Conservation (phyloP, 345 rosid genomes). For the Mercurialis annua region DNA sequence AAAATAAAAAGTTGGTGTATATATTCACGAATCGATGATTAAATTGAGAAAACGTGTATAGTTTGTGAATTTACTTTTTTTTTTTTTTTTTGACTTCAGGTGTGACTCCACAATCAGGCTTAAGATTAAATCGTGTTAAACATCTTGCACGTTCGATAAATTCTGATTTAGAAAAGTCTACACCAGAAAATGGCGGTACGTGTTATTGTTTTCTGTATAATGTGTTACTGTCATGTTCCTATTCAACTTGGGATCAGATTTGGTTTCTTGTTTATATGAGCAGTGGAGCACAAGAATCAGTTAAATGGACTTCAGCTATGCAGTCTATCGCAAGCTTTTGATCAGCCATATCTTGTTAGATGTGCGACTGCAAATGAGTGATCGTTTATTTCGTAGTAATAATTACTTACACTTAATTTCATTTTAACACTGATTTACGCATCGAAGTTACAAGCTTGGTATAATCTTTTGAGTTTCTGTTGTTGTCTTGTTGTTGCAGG, state of each 20-base stretch:
- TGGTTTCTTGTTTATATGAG: not conserved
- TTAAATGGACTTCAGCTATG: not conserved
- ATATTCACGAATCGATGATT: no score
- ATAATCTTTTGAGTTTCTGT: not conserved
- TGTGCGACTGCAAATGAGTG: no score
- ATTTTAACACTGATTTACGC: not conserved
- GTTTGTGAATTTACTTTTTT: no score
- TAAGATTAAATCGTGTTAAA: slow-evolving; percentile 70
- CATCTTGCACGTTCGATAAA: slow-evolving; percentile 53
- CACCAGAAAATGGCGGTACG: slow-evolving; percentile 42
- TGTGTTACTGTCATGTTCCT: not conserved
- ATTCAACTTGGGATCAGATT: not conserved
- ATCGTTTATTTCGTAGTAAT: slow-evolving; percentile 10
- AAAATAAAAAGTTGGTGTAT: no score
- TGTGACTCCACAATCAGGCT: slow-evolving; percentile 39
- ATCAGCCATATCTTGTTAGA: slow-evolving; percentile 3
- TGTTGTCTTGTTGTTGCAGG: slow-evolving; percentile 9
- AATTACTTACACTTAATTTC: not conserved
- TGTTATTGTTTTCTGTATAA: not conserved
- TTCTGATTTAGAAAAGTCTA: slow-evolving; percentile 30
- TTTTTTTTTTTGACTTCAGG: no score
- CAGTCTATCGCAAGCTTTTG: not conserved
- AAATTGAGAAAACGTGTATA: no score
- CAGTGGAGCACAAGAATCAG: slow-evolving; percentile 18
- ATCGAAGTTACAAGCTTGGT: not conserved